phyloP scores from a whole-genome alignment of 352 stramenopile species.

The Globisporangium recalcitrans region DNA sequence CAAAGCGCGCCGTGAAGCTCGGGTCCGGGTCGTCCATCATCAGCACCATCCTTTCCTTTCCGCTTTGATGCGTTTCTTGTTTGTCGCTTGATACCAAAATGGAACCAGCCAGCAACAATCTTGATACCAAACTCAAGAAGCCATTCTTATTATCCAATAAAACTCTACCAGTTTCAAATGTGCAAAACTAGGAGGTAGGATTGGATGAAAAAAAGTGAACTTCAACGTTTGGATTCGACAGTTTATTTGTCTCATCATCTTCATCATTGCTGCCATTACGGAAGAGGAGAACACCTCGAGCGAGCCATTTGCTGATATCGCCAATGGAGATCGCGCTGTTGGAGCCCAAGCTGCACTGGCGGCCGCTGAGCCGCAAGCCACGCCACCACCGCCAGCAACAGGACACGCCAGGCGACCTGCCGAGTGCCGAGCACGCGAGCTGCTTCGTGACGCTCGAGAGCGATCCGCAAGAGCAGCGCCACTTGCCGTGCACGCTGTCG shows the following conservation, averaged over 20 bases:
- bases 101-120: not conserved
- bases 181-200: not conserved
- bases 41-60: slow-evolving; percentile 13
- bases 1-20: slow-evolving; percentile 29
- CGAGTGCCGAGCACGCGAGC: slow-evolving; percentile 1
- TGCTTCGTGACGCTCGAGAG: slow-evolving; percentile 21
- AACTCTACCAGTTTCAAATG: too few relatives aligned
- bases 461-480: slow-evolving; percentile 16
- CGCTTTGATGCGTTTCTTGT: not conserved
- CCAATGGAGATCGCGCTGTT: slow-evolving; percentile 36
- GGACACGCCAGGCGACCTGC: not conserved
- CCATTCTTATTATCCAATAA: too few relatives aligned
- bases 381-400: not conserved
- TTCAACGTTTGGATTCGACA: not conserved
- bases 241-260: not conserved
- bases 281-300: not conserved
- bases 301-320: not conserved
- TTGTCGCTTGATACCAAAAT: not conserved
- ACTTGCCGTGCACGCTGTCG: slow-evolving; percentile 33
- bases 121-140: not conserved
- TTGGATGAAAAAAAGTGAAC: not conserved
- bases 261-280: not conserved
- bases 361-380: slow-evolving; percentile 13
- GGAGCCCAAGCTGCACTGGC: slow-evolving; percentile 26
- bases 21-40: slow-evolving; percentile 33